Evolutionary conservation across 495 filamentous ascomycete genomes (phyloP).

Genomic region (Clohesyomyces aquaticus): DNA sequence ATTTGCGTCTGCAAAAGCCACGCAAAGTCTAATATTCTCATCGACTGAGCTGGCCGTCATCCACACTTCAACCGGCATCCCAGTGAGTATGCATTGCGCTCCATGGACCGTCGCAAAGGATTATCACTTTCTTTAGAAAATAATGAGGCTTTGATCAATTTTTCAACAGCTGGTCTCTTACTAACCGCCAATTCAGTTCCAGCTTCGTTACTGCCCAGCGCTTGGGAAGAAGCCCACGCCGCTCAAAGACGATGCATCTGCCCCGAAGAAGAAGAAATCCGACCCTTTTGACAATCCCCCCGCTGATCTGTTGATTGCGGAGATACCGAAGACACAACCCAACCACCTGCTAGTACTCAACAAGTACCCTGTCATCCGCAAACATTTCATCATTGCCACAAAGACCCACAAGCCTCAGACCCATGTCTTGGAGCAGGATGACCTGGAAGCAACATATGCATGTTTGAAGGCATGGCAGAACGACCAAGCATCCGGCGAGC

Average conservation of each 20-base stretch:
- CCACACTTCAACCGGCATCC: constrained; percentile 34
- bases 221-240: constrained; percentile 71
- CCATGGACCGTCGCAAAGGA: too few relatives aligned
- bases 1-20: constrained; percentile 36
- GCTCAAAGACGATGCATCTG: constrained; percentile 47
- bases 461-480: constrained; percentile 67
- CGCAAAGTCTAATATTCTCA: constrained; percentile 41
- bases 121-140: too few relatives aligned
- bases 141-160: too few relatives aligned
- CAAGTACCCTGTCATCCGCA: constrained; percentile 77
- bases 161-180: too few relatives aligned
- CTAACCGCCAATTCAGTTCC: constrained; percentile 58
- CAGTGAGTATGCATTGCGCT: constrained; percentile 35
- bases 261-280: constrained; percentile 52
- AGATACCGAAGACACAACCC: constrained; percentile 55
- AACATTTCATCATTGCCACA: constrained; percentile 82
- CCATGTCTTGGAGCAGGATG: constrained; percentile 65
- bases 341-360: constrained; percentile 74
- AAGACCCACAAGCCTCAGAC: constrained; percentile 68
- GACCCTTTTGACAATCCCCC: constrained; percentile 76
- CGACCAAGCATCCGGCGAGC: constrained; percentile 13
- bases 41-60: constrained; percentile 41
- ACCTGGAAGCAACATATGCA: constrained; percentile 66
- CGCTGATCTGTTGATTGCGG: constrained; percentile 63
- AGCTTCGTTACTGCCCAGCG: constrained; percentile 77